Evolutionary conservation across 306 rosid genomes (phyloP), one percentile per base, ranked within the genome.

Genomic region (Begonia peltatifolia): DNA sequence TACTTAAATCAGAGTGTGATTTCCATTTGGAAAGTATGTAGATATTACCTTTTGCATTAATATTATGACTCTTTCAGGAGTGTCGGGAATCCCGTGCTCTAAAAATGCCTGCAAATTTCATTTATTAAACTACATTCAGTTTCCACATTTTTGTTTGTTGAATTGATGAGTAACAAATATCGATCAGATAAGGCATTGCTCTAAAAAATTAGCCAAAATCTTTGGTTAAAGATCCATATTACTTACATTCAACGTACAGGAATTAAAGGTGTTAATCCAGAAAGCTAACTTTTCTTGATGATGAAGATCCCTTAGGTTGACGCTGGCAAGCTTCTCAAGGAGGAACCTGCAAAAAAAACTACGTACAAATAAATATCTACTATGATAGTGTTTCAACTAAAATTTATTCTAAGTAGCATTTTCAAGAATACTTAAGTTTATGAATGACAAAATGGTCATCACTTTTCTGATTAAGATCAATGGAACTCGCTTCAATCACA

Each of bases 211-310:
- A 25, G 35, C 35, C 35, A 6, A 25, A 25, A 25, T 6, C 2
- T 25, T 3, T 25, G 35, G 35, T 49, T 13, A 49, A 17, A 49
- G 5, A 12, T 49, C 1, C 20, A 6, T 49, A 14, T 49, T 49
- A 53, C 78, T 71, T 74, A 90, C 99, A 67, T 80, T 83, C 77
- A 90, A 66, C 74, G 78, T 83, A 79, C 95, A 90, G 60, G 99
- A 76, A 69, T 90, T 90, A 12, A 85, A 83, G 62, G 63, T 83
- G 73, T 90, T 90, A 49, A 90, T 85, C 99, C 99, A 90, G 72
- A 90, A 90, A 55, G 99, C 95, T 63, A 90, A 94, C 76, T 83
- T 90, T 70, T 90, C 84, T 59, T 90, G 95, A 69, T 90, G 94
- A 50, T 75, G 74, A 57, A 85, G 99, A 51, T 82, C 84, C 74